Conservation (phyloP, 768 basidiomycete species). For the Kwoniella sp. region DNA sequence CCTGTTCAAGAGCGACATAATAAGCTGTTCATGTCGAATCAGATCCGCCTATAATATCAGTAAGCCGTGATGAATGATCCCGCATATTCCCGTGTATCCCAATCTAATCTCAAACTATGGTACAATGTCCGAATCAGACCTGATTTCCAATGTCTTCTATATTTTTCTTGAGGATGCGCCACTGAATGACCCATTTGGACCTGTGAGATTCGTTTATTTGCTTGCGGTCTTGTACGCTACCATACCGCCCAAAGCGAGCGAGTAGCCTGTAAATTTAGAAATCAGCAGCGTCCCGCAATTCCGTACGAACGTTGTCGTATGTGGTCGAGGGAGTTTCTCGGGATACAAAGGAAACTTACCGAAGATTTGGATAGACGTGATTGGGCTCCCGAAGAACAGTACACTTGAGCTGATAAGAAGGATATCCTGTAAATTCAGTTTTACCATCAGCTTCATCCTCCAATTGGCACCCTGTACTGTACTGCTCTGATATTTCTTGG, state of each 20-base stretch:
- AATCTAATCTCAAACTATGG: too few species aligned
- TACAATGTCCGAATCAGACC: too few species aligned
- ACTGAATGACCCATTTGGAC: too few species aligned
- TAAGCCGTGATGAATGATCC: too few species aligned
- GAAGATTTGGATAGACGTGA: constrained; percentile 82
- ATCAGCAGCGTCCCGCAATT: not conserved
- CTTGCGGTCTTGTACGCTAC: constrained; percentile 74
- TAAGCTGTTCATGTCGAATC: too few species aligned
- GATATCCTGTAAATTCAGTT: not conserved
- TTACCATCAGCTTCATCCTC: not conserved
- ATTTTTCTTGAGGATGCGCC: too few species aligned
- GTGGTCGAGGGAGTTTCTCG: not conserved
- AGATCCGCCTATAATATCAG: too few species aligned
- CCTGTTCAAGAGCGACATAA: too few species aligned
- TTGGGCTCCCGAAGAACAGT: constrained; percentile 73
- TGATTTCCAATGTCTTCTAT: too few species aligned
- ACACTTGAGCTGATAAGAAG: constrained; percentile 90
- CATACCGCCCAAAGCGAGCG: constrained; percentile 80
- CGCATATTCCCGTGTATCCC: too few species aligned
- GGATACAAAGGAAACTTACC: constrained; percentile 58
- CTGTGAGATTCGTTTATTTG: constrained; percentile 44
- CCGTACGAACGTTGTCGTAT: not conserved
- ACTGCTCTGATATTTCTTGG: too few species aligned
- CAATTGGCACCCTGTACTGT: too few species aligned
- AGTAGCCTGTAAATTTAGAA: constrained; percentile 50